A percentile compares a stretch with the other conserved stretches of the same genome.
Conservation (phyloP, 352 stramenopile genomes). For the Pythium chondricola region DNA sequence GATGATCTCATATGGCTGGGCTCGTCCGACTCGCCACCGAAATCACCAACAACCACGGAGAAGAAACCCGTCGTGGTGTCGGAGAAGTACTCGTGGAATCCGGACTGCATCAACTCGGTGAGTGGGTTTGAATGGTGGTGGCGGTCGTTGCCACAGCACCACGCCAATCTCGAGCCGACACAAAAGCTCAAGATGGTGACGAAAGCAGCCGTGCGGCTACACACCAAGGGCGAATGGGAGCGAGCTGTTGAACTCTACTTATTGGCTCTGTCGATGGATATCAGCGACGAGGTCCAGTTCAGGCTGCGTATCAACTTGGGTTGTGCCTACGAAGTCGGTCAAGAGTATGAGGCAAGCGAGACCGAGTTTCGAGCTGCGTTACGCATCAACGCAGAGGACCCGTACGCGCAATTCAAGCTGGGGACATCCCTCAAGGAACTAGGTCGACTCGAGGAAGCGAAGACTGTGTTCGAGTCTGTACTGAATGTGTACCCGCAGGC, state of each 20-base stretch:
- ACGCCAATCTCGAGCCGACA: constrained; percentile 49
- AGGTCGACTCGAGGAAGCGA: constrained; percentile 35
- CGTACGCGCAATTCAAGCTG: constrained; percentile 58
- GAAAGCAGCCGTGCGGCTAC: constrained; percentile 60
- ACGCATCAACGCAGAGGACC: constrained; percentile 32
- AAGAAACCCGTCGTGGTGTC: constrained; percentile 37
- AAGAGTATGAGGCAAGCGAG: constrained; percentile 30
- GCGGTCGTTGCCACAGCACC: constrained; percentile 58
- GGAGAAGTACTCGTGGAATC: constrained; percentile 66
- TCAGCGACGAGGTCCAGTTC: constrained; percentile 53
- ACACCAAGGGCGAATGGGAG: constrained; percentile 54
- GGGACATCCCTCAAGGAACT: constrained; percentile 32
- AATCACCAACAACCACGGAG: constrained; percentile 21
- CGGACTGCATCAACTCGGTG: constrained; percentile 68
- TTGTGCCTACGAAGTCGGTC: constrained; percentile 44
- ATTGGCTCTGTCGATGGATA: constrained; percentile 45
- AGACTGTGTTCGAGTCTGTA: constrained; percentile 31
- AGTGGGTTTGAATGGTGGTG: constrained; percentile 82
- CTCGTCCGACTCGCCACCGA: constrained; percentile 19
- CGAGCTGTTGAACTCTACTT: constrained; percentile 67
- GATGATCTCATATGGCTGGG: constrained; percentile 15
- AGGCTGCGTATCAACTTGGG: constrained; percentile 63
- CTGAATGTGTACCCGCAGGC: constrained; percentile 45
- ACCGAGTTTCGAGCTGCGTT: constrained; percentile 40
- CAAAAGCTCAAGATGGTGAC: constrained; percentile 81